Evolutionary conservation across 192 early-diverging fungal species (phyloP), one percentile per base, ranked within the genome.

Genomic region (Spizellomyces punctatus): DNA sequence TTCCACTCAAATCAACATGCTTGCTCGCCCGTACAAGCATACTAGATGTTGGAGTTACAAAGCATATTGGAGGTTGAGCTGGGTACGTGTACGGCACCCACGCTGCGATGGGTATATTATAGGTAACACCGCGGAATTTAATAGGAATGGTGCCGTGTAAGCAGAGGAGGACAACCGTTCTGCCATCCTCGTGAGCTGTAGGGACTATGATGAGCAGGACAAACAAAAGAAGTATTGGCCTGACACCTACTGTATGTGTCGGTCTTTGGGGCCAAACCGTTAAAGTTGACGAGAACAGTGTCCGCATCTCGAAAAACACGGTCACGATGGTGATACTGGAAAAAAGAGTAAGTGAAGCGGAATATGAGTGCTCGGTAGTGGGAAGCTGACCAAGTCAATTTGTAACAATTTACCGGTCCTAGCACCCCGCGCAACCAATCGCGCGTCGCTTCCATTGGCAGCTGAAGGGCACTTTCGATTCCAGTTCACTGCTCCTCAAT

Each of bases 101-200:
- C 45, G 95, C 83, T 10, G 88, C 90, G 5, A 98, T 85, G 2
- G 95, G 96, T 57, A 98, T 96, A 76, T 98, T 96, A 81, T 96
- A 96, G 44, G 89, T 84, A 2, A 81, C 3, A 19, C 88, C 89
- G 54, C 89, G 87, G 72, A 91, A 98, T 14, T 86, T 85, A 45
- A 98, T 93, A 4, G 94, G 94, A 7, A 96, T 71, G 0, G 95
- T 96, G 27, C 96, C 96, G 64, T 92, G 86, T 22, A 98, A 81
- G 72, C 90, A 94, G 22, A 98, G 82, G 0, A 95, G 78, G 19
- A 89, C 82, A 71, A 90, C 82, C 8, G 75, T 71, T 68, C 78
- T 48, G 63, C 79, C 81, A 74, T 67, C 62, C 54, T 79, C 76
- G 49, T 75, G 71, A 74, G 83, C 62, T 85, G 75, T 42, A 27